Evolutionary conservation across 108 stramenopile genomes (phyloP).

Genomic region (Seminavis robusta): DNA sequence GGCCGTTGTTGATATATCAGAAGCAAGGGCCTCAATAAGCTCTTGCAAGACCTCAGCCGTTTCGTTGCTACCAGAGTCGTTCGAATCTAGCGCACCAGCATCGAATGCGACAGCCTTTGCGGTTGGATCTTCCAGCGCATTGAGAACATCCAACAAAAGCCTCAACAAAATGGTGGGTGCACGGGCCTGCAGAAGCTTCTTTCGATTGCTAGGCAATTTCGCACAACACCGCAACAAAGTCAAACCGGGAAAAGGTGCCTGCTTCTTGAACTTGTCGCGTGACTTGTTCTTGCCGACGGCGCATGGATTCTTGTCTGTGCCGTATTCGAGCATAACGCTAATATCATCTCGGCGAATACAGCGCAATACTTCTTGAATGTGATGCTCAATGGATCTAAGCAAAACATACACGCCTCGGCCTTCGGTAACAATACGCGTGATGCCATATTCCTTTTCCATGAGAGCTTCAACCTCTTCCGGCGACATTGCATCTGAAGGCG

Average conservation of each 20-base stretch:
- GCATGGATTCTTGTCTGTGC: too few relatives aligned
- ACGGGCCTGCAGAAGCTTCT: slow-evolving; percentile 60
- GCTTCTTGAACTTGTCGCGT: slow-evolving; percentile 44
- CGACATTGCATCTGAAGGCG: slow-evolving; percentile 28
- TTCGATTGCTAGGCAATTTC: slow-evolving; percentile 62
- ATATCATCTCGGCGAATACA: slow-evolving; percentile 74
- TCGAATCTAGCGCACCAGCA: slow-evolving; percentile 13
- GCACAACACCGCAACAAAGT: slow-evolving; percentile 57
- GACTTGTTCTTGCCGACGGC: slow-evolving; percentile 36
- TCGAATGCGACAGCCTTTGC: too few relatives aligned
- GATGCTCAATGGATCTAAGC: slow-evolving; percentile 51
- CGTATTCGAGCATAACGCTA: slow-evolving; percentile 12
- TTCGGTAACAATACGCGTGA: slow-evolving; percentile 52
- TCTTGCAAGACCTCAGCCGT: slow-evolving; percentile 72
- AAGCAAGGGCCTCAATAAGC: slow-evolving; percentile 72
- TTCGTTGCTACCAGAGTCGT: slow-evolving; percentile 36
- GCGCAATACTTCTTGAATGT: slow-evolving; percentile 46
- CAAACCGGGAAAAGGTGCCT: slow-evolving; percentile 58
- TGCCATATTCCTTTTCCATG: slow-evolving; percentile 78
- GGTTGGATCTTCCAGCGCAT: slow-evolving; percentile 59
- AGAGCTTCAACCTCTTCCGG: slow-evolving; percentile 40
- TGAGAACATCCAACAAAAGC: slow-evolving; percentile 71
- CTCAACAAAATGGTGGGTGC: slow-evolving; percentile 77
- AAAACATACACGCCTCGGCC: slow-evolving; percentile 54
- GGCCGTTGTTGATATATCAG: slow-evolving; percentile 45